Base-by-base conservation (phyloP, 2,329 filamentous ascomycete species). In the Ophiocordyceps camponoti-floridani region DNA sequence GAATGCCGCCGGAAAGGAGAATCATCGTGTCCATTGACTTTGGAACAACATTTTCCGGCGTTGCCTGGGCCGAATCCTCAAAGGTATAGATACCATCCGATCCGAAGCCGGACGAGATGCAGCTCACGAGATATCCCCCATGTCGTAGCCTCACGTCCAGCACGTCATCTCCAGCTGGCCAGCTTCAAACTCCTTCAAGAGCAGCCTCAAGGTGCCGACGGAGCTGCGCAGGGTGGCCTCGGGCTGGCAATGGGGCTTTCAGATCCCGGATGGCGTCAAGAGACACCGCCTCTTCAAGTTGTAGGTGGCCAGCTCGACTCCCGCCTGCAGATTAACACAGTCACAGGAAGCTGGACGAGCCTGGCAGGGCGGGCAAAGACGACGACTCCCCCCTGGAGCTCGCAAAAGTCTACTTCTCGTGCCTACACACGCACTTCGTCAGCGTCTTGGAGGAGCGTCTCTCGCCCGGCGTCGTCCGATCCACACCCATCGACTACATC, bases 21-120 rank as follows among this genome's bases (percentile, higher is more conserved):
- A 65, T 73, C 48, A 62, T 73, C 44, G 62, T 73, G 48, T 70
- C 67, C 18, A 68, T 75, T 47, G 71, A 75, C 52, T 74, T 75
- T 50, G 71, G 72, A 26, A 75, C 71, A 12, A 75, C 72, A 4
- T 75, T 69, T 52, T 72, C 70, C 13, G 70, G 69, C 28, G 60
- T 73, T n/a, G 68, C 68, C 28, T 75, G 68, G 67, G 65, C 65
- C 40, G 62, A 69, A 47, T 66, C 66, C 42, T 58, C 51, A 42
- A 55, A 56, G 35, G 61, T 61, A 57, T 56, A 59, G 27, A 23
- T 18, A 5, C 4, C 35, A n/a, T 38, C 35, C n/a, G n/a, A n/a
- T n/a, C n/a, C n/a, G n/a, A n/a, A n/a, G n/a, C n/a, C n/a, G n/a
- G 35, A 16, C 35, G 35, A 18, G 35, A 38, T 40, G 18, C 38